These are phyloP conservation scores for Agroathelia rolfsii DNA, from an alignment of 1,284 basidiomycete species.

Conservation along the genomic window DNA sequence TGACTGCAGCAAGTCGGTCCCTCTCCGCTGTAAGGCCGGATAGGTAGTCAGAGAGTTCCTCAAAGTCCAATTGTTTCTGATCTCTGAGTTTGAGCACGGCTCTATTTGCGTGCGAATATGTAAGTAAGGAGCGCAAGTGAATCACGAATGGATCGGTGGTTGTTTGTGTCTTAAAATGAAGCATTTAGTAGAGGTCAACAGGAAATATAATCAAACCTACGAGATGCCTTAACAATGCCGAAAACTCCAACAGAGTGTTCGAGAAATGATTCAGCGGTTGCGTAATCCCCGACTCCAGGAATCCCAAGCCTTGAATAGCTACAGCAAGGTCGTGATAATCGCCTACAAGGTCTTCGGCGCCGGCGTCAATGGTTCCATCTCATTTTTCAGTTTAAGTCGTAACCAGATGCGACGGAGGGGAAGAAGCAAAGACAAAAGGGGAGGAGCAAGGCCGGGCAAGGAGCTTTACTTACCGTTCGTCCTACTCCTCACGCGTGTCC, in stretches of 20 bases:
- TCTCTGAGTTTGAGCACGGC: constrained; percentile 90
- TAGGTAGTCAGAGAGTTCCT: constrained; percentile 93
- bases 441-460: too few relatives aligned
- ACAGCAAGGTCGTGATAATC: constrained; percentile 97
- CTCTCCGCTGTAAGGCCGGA: constrained; percentile 86
- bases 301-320: constrained; percentile 91
- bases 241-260: constrained; percentile 89
- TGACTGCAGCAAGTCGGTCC: constrained; percentile 81
- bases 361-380: constrained; percentile 67
- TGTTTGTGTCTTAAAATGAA: constrained; percentile 56
- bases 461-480: constrained; percentile 89
- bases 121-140: constrained; percentile 82
- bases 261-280: constrained; percentile 95
- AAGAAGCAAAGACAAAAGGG: constrained; percentile 15
- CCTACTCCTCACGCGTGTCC: constrained; percentile 63
- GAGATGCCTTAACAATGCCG: constrained; percentile 72
- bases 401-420: constrained; percentile 20
- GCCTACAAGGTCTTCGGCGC: constrained; percentile 84
- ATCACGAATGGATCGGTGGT: constrained; percentile 82
- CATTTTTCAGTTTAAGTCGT: constrained; percentile 69
- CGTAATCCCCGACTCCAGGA: constrained; percentile 96
- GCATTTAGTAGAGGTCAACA: constrained; percentile 1
- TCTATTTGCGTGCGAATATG: constrained; percentile 85
- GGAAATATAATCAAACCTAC: constrained; percentile 31
- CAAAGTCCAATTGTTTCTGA: constrained; percentile 98